Percentiles rank a stretch among this genome's conserved stretches.
Evolutionary conservation across 176 grass and related monocot genomes (phyloP).

Genomic region (Carex kokanica): DNA sequence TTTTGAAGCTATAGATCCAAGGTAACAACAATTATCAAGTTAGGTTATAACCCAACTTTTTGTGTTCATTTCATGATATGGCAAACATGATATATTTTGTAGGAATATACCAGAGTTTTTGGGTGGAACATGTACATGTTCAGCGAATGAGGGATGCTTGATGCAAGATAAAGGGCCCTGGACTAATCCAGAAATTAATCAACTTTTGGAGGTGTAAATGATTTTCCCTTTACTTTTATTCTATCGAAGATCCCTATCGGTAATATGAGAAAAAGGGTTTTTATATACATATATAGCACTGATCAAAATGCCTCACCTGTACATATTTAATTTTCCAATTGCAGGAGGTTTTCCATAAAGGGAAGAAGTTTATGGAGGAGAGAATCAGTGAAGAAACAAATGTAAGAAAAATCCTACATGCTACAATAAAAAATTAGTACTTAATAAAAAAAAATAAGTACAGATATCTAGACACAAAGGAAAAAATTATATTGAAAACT

Average conservation of each 20-base stretch:
- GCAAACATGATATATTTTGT: slow-evolving; percentile 26
- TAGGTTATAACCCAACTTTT: neutral
- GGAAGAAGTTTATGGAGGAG: slow-evolving; percentile 27
- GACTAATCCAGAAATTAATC: slow-evolving; percentile 49
- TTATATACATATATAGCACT: neutral
- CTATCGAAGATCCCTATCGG: slow-evolving; percentile 13
- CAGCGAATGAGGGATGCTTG: slow-evolving; percentile 65
- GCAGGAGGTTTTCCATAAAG: slow-evolving; percentile 46
- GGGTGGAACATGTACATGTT: slow-evolving; percentile 78
- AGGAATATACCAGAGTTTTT: slow-evolving; percentile 92
- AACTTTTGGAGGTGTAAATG: slow-evolving; percentile 58
- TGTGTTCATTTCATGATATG: slow-evolving; percentile 22
- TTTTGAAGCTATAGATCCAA: slow-evolving; percentile 74
- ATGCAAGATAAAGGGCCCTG: slow-evolving; percentile 86
- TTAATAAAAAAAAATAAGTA: neutral
- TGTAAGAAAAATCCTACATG: neutral
- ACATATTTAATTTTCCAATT: slow-evolving; percentile 21
- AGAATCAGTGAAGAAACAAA: neutral
- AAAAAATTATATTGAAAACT: slow-evolving; percentile 8
- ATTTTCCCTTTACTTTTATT: slow-evolving; percentile 22
- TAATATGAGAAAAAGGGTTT: neutral
- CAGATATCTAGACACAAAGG: slow-evolving; percentile 9
- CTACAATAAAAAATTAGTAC: too few species aligned
- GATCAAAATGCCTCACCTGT: neutral
- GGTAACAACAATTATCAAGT: slow-evolving; percentile 41